Evolutionary conservation across 176 grass and related monocot genomes (phyloP).

Genomic region (Oryza meridionalis): DNA sequence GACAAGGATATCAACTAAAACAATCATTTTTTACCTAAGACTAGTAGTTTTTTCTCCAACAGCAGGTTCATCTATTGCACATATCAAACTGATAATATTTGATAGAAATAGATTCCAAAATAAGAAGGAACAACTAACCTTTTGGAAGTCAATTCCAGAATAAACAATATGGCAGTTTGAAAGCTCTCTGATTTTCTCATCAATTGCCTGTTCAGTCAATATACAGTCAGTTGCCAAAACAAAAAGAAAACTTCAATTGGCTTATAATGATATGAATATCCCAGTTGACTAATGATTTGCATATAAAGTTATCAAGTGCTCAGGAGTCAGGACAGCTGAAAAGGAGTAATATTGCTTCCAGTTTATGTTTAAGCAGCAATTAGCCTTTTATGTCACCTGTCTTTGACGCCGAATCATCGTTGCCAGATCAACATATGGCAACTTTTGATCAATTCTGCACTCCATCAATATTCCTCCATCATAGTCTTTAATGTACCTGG

Average conservation of each 20-base stretch:
- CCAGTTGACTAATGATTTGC: neutral
- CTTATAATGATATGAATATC: neutral
- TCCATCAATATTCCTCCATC: conserved; percentile 99
- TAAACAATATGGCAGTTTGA: conserved; percentile 99
- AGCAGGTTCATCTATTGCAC: neutral
- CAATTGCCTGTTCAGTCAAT: conserved; percentile 76
- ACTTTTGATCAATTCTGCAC: conserved; percentile 90
- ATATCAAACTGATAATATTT: neutral
- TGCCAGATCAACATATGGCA: conserved; percentile 96
- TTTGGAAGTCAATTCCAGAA: conserved; percentile 95
- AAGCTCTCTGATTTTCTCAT: conserved; percentile 98
- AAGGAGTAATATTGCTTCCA: conserved; percentile 7
- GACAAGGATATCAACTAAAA: neutral
- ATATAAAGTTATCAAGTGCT: neutral
- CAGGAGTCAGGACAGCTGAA: neutral
- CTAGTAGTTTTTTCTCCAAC: neutral
- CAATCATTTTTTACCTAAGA: neutral
- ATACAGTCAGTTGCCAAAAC: conserved; percentile 12
- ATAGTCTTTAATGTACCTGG: conserved; percentile 97
- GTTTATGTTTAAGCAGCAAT: conserved; percentile 21
- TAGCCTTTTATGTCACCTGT: conserved; percentile 62
- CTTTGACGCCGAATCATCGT: conserved; percentile 97
- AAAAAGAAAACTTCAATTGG: neutral
- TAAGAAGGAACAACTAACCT: conserved; percentile 52
- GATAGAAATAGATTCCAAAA: conserved; percentile 8